Evolutionary conservation across 192 early-diverging fungal genomes (phyloP).

Genomic region (Coemansia sp.): DNA sequence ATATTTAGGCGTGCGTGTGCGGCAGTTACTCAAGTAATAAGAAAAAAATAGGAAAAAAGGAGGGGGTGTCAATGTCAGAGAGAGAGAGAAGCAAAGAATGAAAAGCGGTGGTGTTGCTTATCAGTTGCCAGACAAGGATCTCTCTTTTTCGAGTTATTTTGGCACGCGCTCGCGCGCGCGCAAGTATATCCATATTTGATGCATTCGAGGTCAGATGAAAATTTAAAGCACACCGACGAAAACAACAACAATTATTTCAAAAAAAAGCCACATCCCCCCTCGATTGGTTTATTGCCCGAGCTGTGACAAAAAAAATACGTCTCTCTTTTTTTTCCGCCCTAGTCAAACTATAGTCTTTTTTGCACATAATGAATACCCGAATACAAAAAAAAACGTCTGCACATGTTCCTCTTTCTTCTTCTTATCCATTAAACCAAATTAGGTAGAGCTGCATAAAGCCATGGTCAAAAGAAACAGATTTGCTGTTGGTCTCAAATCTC

Average conservation of each 20-base stretch:
- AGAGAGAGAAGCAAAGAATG: neutral
- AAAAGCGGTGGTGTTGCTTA: neutral
- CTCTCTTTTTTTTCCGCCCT: neutral
- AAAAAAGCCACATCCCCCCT: neutral
- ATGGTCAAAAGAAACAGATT: neutral
- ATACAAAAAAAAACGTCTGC: neutral
- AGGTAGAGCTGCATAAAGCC: neutral
- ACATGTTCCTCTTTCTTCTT: neutral
- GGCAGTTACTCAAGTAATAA: neutral
- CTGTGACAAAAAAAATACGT: neutral
- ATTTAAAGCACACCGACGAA: neutral
- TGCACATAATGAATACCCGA: neutral
- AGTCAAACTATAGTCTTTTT: neutral
- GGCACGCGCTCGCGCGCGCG: neutral
- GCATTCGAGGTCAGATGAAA: neutral
- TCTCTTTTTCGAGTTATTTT: neutral
- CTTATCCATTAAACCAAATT: slow-evolving; percentile 4
- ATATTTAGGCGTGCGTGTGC: neutral
- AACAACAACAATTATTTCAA: slow-evolving; percentile 1
- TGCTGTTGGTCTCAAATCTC: neutral
- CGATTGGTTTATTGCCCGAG: slow-evolving; percentile 1
- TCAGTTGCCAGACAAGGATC: neutral
- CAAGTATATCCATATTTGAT: neutral
- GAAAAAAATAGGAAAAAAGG: neutral
- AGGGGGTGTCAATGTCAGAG: neutral